These are phyloP conservation scores for Beauveria bassiana DNA, from an alignment of 2,329 filamentous ascomycete species.

Conservation along the genomic window DNA sequence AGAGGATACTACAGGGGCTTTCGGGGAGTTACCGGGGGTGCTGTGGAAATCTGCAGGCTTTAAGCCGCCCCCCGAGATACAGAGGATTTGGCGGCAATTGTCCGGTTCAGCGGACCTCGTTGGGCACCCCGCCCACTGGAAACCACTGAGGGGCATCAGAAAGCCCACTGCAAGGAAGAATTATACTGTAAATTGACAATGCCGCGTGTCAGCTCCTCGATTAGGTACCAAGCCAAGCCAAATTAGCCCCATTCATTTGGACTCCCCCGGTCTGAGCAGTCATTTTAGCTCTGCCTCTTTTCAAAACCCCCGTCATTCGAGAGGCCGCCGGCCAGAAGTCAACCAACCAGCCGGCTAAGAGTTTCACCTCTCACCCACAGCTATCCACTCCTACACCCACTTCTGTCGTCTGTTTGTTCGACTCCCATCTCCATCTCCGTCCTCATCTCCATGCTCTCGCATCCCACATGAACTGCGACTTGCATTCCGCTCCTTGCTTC, in stretches of 20 bases:
- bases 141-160: too few relatives aligned
- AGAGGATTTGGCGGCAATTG: neutral
- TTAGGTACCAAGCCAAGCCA: too few relatives aligned
- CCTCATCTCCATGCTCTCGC: neutral
- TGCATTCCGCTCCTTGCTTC: neutral
- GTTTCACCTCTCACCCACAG: neutral
- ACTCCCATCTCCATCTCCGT: neutral
- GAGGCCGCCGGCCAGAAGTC: slow-evolving; percentile 3
- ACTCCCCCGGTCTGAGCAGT: too few relatives aligned
- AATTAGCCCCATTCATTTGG: too few relatives aligned
- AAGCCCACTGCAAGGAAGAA: too few relatives aligned
- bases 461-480: neutral
- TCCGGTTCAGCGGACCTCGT: too few relatives aligned
- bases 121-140: too few relatives aligned
- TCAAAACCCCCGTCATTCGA: neutral
- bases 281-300: too few relatives aligned
- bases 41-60: neutral
- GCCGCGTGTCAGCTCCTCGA: neutral
- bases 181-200: too few relatives aligned
- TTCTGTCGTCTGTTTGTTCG: neutral
- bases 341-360: neutral
- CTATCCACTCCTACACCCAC: neutral
- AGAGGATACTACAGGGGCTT: neutral
- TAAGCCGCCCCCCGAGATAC: neutral
- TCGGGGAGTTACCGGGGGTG: neutral